Evolutionary conservation across 495 filamentous ascomycete genomes (phyloP).

Genomic region (Tuber aestivum): DNA sequence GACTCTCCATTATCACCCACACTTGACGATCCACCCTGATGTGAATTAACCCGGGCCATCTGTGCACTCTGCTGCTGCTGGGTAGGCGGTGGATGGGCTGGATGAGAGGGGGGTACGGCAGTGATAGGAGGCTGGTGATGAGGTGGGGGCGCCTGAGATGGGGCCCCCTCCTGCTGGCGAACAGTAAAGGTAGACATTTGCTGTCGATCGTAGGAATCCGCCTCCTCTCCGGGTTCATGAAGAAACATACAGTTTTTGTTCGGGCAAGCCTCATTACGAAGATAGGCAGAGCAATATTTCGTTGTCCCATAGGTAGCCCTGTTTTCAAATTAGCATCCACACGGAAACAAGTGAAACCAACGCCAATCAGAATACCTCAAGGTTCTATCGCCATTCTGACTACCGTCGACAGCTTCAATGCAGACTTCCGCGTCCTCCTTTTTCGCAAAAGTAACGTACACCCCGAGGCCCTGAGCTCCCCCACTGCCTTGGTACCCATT

Average conservation of each 20-base stretch:
- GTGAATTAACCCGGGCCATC: conserved; percentile 59
- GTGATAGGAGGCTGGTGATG: conserved; percentile 51
- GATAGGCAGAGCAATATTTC: conserved; percentile 97
- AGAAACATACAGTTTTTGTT: conserved; percentile 97
- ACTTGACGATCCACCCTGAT: conserved; percentile 37
- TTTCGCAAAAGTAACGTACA: conserved; percentile 91
- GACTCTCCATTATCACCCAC: conserved; percentile 56
- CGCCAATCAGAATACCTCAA: conserved; percentile 52
- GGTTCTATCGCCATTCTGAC: conserved; percentile 78
- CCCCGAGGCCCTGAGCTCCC: conserved; percentile 67
- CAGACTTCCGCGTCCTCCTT: conserved; percentile 82
- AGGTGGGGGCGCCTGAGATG: conserved; percentile 44
- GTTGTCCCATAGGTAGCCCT: conserved; percentile 96
- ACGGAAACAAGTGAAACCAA: conserved; percentile 4
- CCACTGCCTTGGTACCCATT: conserved; percentile 16
- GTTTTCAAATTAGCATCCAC: conserved; percentile 37
- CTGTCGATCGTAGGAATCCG: conserved; percentile 91
- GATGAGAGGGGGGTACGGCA: conserved; percentile 63
- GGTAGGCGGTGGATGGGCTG: conserved; percentile 36
- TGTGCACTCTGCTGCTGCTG: conserved; percentile 65
- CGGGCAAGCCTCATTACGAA: conserved; percentile 83
- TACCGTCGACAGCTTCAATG: conserved; percentile 86
- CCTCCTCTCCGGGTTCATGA: conserved; percentile 93
- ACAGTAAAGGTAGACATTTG: conserved; percentile 96
- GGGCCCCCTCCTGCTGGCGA: conserved; percentile 53